phyloP scores from a whole-genome alignment of 192 early-diverging fungal species.

The Podila verticillata region DNA sequence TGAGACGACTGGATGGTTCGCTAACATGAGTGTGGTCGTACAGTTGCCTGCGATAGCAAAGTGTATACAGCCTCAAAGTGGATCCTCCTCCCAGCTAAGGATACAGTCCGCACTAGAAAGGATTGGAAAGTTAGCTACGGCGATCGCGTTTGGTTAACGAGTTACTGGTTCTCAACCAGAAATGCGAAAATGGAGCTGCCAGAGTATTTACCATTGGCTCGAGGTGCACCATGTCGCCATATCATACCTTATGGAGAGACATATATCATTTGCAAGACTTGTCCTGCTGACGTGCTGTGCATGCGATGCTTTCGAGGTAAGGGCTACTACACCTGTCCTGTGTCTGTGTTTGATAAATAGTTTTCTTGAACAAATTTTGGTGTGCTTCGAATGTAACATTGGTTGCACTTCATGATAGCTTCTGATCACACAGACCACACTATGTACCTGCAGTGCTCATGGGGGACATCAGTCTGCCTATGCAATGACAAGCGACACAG shows the following conservation, averaged over 20 bases:
- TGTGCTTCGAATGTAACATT: not conserved
- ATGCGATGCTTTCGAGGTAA: conserved; percentile 47
- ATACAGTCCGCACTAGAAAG: conserved; percentile 9
- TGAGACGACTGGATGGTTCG: not conserved
- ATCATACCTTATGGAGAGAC: conserved; percentile 42
- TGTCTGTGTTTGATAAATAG: not conserved
- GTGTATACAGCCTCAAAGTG: conserved; percentile 45
- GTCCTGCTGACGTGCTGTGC: conserved; percentile 27
- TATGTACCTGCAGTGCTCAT: conserved; percentile 47
- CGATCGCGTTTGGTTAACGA: conserved; percentile 34
- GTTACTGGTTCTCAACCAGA: conserved; percentile 42
- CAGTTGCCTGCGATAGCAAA: conserved; percentile 47
- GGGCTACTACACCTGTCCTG: not conserved
- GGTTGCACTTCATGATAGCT: conserved; percentile 7
- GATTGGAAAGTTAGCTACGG: conserved; percentile 39
- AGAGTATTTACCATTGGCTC: conserved; percentile 29
- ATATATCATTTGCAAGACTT: conserved; percentile 44
- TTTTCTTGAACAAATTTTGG: not conserved
- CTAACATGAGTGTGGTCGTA: not conserved
- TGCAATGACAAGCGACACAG: conserved; percentile 9
- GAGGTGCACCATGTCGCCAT: conserved; percentile 33
- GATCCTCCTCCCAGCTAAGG: conserved; percentile 44
- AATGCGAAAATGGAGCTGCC: conserved; percentile 35
- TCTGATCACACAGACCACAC: conserved; percentile 35
- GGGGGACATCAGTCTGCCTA: conserved; percentile 30